Evolutionary conservation across 495 filamentous ascomycete species (phyloP).

Genomic region (Daldinia bambusicola): DNA sequence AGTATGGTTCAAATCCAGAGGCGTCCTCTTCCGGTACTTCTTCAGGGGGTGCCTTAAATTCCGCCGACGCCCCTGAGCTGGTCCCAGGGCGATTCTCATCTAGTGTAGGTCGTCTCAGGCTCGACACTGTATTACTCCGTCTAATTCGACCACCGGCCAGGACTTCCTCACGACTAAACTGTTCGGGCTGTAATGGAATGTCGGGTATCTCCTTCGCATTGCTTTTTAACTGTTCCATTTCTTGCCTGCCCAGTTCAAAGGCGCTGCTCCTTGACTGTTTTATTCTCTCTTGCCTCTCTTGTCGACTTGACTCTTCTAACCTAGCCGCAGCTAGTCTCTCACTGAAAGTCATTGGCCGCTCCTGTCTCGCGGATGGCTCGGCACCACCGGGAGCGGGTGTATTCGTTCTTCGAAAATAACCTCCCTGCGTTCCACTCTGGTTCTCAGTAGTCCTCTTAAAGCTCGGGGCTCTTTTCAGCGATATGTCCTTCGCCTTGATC

Average conservation of each 20-base stretch:
- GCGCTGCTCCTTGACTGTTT: constrained; percentile 71
- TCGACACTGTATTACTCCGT: constrained; percentile 65
- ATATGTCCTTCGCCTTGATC: constrained; percentile 81
- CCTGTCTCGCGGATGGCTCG: constrained; percentile 36
- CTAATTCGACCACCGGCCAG: constrained; percentile 58
- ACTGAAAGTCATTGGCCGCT: constrained; percentile 78
- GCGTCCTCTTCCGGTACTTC: constrained; percentile 52
- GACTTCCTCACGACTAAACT: constrained; percentile 72
- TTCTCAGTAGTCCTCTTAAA: constrained; percentile 50
- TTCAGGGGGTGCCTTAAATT: constrained; percentile 42
- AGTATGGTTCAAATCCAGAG: constrained; percentile 82
- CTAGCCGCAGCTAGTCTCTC: constrained; percentile 80
- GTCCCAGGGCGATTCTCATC: constrained; percentile 28
- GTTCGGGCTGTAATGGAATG: constrained; percentile 57
- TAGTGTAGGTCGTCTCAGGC: constrained; percentile 48
- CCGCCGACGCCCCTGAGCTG: constrained; percentile 22
- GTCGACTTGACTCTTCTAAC: constrained; percentile 64
- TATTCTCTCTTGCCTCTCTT: constrained; percentile 64
- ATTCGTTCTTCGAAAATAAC: constrained; percentile 57
- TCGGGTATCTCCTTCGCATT: constrained; percentile 66
- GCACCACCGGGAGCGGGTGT: constrained; percentile 45
- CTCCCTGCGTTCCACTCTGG: constrained; percentile 45
- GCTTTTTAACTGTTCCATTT: constrained; percentile 72
- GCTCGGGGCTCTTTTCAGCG: constrained; percentile 77
- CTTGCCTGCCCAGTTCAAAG: constrained; percentile 73